Evolutionary conservation across 2,329 filamentous ascomycete genomes (phyloP).

Genomic region (Paramyrothecium roridum): DNA sequence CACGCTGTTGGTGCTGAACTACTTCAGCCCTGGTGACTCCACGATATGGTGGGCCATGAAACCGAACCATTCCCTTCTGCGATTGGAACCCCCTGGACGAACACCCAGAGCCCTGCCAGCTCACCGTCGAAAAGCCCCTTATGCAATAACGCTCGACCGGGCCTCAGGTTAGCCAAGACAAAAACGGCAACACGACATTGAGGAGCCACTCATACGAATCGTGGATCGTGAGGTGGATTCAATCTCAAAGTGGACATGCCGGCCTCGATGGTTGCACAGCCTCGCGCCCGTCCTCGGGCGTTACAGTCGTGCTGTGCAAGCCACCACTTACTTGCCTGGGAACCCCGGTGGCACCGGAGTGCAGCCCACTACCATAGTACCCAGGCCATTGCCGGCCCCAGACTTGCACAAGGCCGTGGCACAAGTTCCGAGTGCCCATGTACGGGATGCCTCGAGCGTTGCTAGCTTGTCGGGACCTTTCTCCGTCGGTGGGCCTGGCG

Average conservation of each 20-base stretch:
- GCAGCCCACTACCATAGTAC: neutral
- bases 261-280: neutral
- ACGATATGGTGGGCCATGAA: too few species aligned
- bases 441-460: neutral
- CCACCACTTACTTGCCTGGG: too few species aligned
- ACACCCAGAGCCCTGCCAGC: too few species aligned
- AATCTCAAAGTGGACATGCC: neutral
- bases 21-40: too few species aligned
- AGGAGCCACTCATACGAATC: neutral
- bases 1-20: too few species aligned
- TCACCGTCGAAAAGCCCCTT: too few species aligned
- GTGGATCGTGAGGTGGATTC: neutral
- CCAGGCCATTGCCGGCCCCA: neutral
- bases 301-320: too few species aligned
- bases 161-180: neutral
- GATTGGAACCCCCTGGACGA: too few species aligned
- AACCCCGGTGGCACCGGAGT: neutral
- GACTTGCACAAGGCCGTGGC: neutral
- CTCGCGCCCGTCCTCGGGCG: neutral
- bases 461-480: neutral
- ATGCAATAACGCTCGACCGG: neutral
- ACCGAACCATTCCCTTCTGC: too few species aligned
- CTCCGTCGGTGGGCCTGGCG: neutral
- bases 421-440: too few species aligned
- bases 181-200: neutral